Evolutionary conservation across 139 green algal genomes (phyloP).

Genomic region (Tetraselmis chui): DNA sequence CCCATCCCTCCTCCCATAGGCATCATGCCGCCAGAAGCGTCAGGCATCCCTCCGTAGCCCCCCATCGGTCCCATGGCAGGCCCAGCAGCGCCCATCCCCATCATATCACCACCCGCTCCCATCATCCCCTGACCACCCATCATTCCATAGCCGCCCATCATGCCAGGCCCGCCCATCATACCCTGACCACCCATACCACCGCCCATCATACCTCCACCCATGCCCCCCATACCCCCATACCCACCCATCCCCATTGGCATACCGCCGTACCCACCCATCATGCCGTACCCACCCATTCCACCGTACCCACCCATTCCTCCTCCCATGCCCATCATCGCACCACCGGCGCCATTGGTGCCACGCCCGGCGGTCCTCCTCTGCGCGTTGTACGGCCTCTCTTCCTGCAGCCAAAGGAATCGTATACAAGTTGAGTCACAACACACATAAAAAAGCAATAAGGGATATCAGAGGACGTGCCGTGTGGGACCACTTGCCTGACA

Average conservation of each 20-base stretch:
- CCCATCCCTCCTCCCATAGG: slow-evolving; percentile 20
- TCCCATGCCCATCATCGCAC: slow-evolving; percentile 27
- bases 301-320: slow-evolving; percentile 13
- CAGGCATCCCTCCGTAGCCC: slow-evolving; percentile 20
- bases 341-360: neutral
- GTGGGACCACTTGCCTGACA: slow-evolving; percentile 15
- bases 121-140: slow-evolving; percentile 6
- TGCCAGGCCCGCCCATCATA: slow-evolving; percentile 15
- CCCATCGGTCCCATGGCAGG: slow-evolving; percentile 13
- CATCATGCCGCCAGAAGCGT: neutral
- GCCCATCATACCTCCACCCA: slow-evolving; percentile 16
- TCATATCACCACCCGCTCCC: slow-evolving; percentile 21
- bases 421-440: neutral
- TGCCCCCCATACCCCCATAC: neutral
- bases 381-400: neutral
- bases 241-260: neutral
- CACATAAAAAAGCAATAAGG: neutral
- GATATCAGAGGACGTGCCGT: neutral
- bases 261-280: slow-evolving; percentile 5
- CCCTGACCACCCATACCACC: slow-evolving; percentile 4
- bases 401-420: neutral
- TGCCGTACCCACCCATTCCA: slow-evolving; percentile 7
- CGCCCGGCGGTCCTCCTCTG: slow-evolving; percentile 2
- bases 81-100: slow-evolving; percentile 9
- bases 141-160: slow-evolving; percentile 5